These are phyloP conservation scores for Achlya hypogyna DNA, from an alignment of 352 stramenopile species.

Conservation along the genomic window DNA sequence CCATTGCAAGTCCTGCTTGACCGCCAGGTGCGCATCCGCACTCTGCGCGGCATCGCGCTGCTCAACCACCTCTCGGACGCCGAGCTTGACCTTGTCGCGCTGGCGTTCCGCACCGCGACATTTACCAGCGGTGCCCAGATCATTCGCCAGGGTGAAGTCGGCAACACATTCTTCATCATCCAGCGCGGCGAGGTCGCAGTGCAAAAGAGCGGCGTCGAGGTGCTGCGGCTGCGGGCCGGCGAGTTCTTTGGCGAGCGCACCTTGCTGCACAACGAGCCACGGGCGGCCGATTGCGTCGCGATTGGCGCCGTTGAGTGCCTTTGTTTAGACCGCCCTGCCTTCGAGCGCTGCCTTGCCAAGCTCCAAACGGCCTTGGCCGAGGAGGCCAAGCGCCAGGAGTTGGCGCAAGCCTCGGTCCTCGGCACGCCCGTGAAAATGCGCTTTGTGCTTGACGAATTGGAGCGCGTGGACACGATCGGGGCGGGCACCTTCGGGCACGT, in stretches of 20 bases:
- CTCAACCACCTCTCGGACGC: slow-evolving; percentile 33
- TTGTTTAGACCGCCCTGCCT: slow-evolving; percentile 76
- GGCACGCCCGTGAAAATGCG: slow-evolving; percentile 39
- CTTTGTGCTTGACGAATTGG: slow-evolving; percentile 81
- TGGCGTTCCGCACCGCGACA: slow-evolving; percentile 26
- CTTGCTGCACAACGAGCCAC: slow-evolving; percentile 74
- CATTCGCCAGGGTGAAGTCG: slow-evolving; percentile 34
- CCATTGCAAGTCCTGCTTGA: slow-evolving; percentile 50
- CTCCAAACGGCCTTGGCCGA: slow-evolving; percentile 76
- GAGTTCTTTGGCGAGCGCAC: slow-evolving; percentile 76
- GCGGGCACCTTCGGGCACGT: slow-evolving; percentile 95
- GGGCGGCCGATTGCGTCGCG: slow-evolving; percentile 79
- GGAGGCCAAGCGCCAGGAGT: slow-evolving; percentile 67
- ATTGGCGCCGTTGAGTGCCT: slow-evolving; percentile 75
- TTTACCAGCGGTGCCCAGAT: slow-evolving; percentile 41
- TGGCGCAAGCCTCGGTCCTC: slow-evolving; percentile 53
- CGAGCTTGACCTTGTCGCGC: slow-evolving; percentile 36
- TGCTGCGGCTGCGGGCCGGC: slow-evolving; percentile 31
- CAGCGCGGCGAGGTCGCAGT: slow-evolving; percentile 38
- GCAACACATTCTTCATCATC: slow-evolving; percentile 54
- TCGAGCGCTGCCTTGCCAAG: slow-evolving; percentile 74
- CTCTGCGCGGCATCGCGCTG: slow-evolving; percentile 38
- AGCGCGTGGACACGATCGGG: slow-evolving; percentile 89
- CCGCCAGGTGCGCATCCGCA: slow-evolving; percentile 82
- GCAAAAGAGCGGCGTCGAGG: slow-evolving; percentile 20